Evolutionary conservation across 805 yeast species (phyloP), one percentile per base, ranked within the genome.

Genomic region (Alloascoidea africana): DNA sequence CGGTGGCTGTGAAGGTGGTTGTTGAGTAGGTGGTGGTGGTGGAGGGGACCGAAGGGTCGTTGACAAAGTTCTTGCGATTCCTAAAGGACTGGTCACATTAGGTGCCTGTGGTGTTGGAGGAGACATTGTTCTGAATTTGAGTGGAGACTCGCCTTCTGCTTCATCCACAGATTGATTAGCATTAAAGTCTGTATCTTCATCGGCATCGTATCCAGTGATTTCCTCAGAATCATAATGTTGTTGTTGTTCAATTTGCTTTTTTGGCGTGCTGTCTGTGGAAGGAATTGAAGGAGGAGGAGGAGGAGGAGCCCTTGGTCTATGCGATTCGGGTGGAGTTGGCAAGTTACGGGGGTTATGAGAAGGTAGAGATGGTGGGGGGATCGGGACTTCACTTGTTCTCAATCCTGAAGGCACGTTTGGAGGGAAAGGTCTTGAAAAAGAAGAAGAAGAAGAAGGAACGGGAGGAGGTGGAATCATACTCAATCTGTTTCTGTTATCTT

Each of bases 201-300:
- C 86, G 0, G 84, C 84, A 39, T 79, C 84, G 47, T 76, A 76
- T 0, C 85, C 85, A 1, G 83, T 69, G 5, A 60, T 60, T 39
- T 60, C 60, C 17, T 49, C 52, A 14, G 52, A 23, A 8, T 8
- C 8, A 8, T 23, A 8, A 23, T 23, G n/a, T 23, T 23, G 8
- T 8, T 23, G 30, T 8, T 8, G 8, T 8, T 8, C 13, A n/a
- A 8, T 8, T 8, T 8, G 8, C n/a, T 23, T 23, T 8, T 23
- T 8, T 8, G 30, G 30, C 16, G 51, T 27, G 34, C 39, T 41
- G 14, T 40, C 41, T 13, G 34, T 34, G 2, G 40, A 41, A 16
- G 46, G 46, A 18, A 40, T 35, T 4, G 48, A 39, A 14, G 45
- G 43, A 4, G 40, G 35, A 16, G 49, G 44, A 14, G 43, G 38